Conservation (phyloP, 1,284 basidiomycete genomes). For the Trichosporon ovoides region DNA sequence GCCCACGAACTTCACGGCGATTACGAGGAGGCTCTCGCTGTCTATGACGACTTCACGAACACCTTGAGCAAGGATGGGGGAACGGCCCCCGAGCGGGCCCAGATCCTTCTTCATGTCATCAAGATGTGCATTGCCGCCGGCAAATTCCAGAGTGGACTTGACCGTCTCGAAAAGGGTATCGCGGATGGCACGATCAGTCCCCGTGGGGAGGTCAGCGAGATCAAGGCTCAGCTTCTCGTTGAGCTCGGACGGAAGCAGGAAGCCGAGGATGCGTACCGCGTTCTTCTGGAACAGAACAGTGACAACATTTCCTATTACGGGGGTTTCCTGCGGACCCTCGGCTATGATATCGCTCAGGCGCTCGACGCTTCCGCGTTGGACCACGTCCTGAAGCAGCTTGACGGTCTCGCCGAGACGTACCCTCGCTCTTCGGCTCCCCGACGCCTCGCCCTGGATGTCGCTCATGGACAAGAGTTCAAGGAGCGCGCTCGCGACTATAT, state of each 20-base stretch:
- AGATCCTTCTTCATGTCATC: slow-evolving; percentile 77
- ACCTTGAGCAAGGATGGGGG: slow-evolving; percentile 56
- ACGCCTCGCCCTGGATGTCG: slow-evolving; percentile 65
- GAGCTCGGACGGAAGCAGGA: slow-evolving; percentile 61
- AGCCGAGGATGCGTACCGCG: slow-evolving; percentile 70
- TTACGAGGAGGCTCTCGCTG: slow-evolving; percentile 63
- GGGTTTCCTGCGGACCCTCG: slow-evolving; percentile 64
- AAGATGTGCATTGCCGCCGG: slow-evolving; percentile 71
- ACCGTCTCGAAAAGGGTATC: slow-evolving; percentile 62
- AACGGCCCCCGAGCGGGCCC: slow-evolving; percentile 63
- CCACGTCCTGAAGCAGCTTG: slow-evolving; percentile 58
- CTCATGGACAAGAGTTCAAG: slow-evolving; percentile 63
- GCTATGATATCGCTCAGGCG: slow-evolving; percentile 53
- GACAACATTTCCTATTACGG: slow-evolving; percentile 78
- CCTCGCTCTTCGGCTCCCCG: slow-evolving; percentile 68
- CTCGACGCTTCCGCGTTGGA: slow-evolving; percentile 50
- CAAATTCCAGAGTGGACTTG: slow-evolving; percentile 51
- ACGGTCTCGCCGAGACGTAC: slow-evolving; percentile 58
- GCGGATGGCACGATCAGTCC: slow-evolving; percentile 66
- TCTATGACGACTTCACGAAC: slow-evolving; percentile 59
- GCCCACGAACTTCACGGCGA: slow-evolving; percentile 83
- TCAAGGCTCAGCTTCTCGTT: slow-evolving; percentile 60
- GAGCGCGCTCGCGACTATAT: slow-evolving; percentile 67
- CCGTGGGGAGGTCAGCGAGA: slow-evolving; percentile 64
- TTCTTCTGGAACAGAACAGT: slow-evolving; percentile 76